Evolutionary conservation across 345 rosid genomes (phyloP).

Genomic region (Boechera stricta): DNA sequence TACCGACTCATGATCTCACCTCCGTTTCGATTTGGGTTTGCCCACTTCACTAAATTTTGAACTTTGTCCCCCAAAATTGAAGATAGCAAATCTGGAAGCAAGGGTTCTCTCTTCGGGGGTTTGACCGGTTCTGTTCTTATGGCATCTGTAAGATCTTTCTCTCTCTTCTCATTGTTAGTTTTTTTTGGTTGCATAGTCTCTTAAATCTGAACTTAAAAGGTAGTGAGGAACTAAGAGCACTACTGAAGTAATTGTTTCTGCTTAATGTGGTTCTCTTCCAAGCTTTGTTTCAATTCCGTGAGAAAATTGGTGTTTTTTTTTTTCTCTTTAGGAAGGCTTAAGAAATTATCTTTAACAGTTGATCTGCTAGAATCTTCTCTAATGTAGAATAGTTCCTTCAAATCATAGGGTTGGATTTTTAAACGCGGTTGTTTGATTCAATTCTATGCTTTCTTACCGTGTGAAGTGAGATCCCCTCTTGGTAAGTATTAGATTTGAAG

Average conservation of each 20-base stretch:
- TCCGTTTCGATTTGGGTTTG: not conserved
- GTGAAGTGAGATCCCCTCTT: not conserved
- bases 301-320: not conserved
- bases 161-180: constrained; percentile 13
- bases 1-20: not conserved
- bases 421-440: not conserved
- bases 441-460: not conserved
- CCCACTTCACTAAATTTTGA: not conserved
- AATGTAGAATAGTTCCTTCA: not conserved
- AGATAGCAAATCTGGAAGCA: constrained; percentile 74
- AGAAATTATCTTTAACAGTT: not conserved
- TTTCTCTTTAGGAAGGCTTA: not conserved
- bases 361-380: not conserved
- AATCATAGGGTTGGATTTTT: not conserved
- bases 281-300: not conserved
- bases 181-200: constrained; percentile 1
- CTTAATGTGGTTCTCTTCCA: not conserved
- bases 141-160: constrained; percentile 60
- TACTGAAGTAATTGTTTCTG: constrained; percentile 11
- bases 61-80: constrained; percentile 16
- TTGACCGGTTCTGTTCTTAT: constrained; percentile 73
- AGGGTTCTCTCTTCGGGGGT: constrained; percentile 82
- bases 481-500: not conserved
- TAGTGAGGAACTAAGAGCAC: constrained; percentile 23
- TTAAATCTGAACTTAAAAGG: constrained; percentile 1